Evolutionary conservation across 202 grass and related monocot species (phyloP).

Genomic region (Schoenoplectus triqueter): DNA sequence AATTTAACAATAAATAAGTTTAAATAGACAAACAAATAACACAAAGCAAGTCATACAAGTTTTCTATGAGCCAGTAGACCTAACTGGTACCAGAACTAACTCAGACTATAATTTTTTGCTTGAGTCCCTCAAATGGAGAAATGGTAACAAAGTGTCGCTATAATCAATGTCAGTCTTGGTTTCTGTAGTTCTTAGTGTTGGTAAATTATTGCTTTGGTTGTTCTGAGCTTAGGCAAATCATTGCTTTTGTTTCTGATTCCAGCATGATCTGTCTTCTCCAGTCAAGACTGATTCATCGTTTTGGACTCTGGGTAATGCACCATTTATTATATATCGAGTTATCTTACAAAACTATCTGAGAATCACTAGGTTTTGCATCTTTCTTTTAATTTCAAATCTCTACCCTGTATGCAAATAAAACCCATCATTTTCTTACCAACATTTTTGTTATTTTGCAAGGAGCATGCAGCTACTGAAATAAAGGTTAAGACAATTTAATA

Average conservation of each 20-base stretch:
- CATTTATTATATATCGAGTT: slow-evolving; percentile 2
- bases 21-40: too few relatives aligned
- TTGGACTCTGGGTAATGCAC: slow-evolving; percentile 77
- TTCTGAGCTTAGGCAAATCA: too few relatives aligned
- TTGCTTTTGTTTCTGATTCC: slow-evolving; percentile 34
- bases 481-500: background rate
- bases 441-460: background rate
- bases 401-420: background rate
- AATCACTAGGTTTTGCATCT: background rate
- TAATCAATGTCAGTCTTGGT: background rate
- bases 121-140: background rate
- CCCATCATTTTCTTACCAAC: background rate
- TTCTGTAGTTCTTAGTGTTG: background rate
- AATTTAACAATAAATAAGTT: too few relatives aligned
- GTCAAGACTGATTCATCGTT: slow-evolving; percentile 94
- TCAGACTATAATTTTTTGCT: background rate
- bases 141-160: background rate
- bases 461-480: background rate
- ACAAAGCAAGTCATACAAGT: too few relatives aligned
- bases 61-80: too few relatives aligned
- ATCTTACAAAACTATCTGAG: slow-evolving; percentile 10
- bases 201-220: too few relatives aligned
- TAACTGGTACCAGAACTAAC: background rate
- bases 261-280: slow-evolving; percentile 67
- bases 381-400: background rate